These are phyloP conservation scores for Ganoderma leucocontextum DNA, from an alignment of 1,284 basidiomycete species.

Conservation along the genomic window DNA sequence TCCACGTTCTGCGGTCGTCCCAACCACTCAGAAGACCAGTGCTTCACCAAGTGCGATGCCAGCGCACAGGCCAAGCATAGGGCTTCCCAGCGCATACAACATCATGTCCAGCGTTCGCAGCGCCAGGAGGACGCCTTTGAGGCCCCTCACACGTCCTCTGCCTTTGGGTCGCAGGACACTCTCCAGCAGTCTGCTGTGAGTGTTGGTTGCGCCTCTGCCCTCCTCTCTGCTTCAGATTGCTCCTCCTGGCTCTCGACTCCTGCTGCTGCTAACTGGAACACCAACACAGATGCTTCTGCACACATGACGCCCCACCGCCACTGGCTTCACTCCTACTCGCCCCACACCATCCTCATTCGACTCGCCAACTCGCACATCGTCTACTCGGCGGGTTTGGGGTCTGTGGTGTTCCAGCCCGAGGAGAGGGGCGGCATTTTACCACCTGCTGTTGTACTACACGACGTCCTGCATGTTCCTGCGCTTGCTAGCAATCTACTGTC, in stretches of 20 bases:
- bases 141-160: not conserved
- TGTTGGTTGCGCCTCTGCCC: not conserved
- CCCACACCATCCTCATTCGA: conserved; percentile 15
- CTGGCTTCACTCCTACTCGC: conserved; percentile 38
- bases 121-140: not conserved
- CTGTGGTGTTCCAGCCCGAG: conserved; percentile 42
- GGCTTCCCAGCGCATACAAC: not conserved
- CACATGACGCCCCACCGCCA: conserved; percentile 19
- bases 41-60: too few species aligned
- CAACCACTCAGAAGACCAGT: too few species aligned
- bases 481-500: conserved; percentile 29
- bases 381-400: conserved; percentile 36
- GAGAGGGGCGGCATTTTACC: conserved; percentile 27
- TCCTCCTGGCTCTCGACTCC: not conserved
- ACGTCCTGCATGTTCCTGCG: conserved; percentile 28
- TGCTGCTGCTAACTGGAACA: not conserved
- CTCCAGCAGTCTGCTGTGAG: not conserved
- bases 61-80: too few species aligned
- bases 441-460: conserved; percentile 20
- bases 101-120: too few species aligned
- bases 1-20: too few species aligned
- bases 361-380: not conserved
- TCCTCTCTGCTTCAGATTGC: not conserved
- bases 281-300: conserved; percentile 12
- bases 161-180: not conserved